phyloP scores from a whole-genome alignment of 2,329 filamentous ascomycete genomes.

The Microsporum audouinii region DNA sequence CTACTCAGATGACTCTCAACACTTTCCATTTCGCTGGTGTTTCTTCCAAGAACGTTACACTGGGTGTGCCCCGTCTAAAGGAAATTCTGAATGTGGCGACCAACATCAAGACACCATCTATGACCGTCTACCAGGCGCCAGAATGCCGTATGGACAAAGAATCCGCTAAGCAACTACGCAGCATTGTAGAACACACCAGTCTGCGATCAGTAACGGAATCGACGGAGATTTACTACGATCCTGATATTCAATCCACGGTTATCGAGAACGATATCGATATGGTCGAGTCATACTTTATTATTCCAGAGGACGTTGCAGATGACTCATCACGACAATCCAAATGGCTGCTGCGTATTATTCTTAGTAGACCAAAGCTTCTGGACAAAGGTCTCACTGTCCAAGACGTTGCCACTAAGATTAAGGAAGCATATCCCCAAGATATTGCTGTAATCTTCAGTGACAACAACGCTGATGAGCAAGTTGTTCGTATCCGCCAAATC shows the following conservation, averaged over 20 bases:
- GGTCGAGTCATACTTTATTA: conserved; percentile 92
- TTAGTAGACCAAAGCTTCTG: conserved; percentile 86
- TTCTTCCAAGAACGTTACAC: conserved; percentile 97
- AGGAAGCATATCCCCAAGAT: conserved; percentile 73
- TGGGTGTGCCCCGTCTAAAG: conserved; percentile 97
- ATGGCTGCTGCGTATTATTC: conserved; percentile 86
- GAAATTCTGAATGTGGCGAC: conserved; percentile 97
- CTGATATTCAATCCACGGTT: conserved; percentile 71
- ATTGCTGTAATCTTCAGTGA: conserved; percentile 93
- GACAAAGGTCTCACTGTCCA: conserved; percentile 83
- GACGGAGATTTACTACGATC: conserved; percentile 96
- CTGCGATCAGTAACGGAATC: conserved; percentile 80
- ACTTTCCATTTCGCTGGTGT: conserved; percentile 99
- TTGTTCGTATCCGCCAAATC: conserved; percentile 83
- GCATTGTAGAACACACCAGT: conserved; percentile 85
- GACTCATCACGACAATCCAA: conserved; percentile 61
- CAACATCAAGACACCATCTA: conserved; percentile 96
- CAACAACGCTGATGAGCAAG: conserved; percentile 90
- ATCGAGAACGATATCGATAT: conserved; percentile 85
- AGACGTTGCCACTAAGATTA: conserved; percentile 81
- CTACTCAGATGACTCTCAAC: conserved; percentile 98
- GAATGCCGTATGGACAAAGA: conserved; percentile 56
- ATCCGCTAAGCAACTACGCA: conserved; percentile 73
- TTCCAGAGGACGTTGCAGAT: conserved; percentile 68
- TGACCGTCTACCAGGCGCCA: conserved; percentile 75